Conservation (phyloP, 768 basidiomycete genomes). For the Rhizopogon vinicolor region DNA sequence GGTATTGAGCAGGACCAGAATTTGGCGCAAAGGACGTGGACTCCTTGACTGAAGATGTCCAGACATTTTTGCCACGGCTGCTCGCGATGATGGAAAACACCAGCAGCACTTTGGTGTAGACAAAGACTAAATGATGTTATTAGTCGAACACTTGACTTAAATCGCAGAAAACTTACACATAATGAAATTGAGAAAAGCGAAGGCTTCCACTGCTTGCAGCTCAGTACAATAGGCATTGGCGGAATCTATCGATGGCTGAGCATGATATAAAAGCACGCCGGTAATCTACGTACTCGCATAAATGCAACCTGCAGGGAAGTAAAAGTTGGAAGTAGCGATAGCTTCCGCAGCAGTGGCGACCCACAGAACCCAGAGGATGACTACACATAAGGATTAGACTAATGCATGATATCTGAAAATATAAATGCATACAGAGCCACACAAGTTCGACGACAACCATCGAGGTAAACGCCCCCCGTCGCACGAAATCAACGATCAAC, state of each 20-base stretch:
- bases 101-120: slow-evolving; percentile 23
- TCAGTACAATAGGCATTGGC: slow-evolving; percentile 22
- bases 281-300: slow-evolving; percentile 2
- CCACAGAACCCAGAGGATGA: slow-evolving; percentile 34
- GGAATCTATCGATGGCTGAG: slow-evolving; percentile 8
- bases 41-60: slow-evolving; percentile 30
- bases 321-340: neutral
- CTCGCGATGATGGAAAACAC: slow-evolving; percentile 22
- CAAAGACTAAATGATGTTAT: slow-evolving; percentile 23
- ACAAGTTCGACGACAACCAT: slow-evolving; percentile 32
- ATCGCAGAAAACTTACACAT: slow-evolving; percentile 17
- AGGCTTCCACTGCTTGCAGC: slow-evolving; percentile 26
- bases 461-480: slow-evolving; percentile 34
- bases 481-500: slow-evolving; percentile 28
- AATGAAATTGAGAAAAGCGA: slow-evolving; percentile 33
- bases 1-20: slow-evolving; percentile 5
- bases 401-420: neutral
- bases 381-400: slow-evolving; percentile 9
- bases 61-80: slow-evolving; percentile 24
- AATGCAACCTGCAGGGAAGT: slow-evolving; percentile 9
- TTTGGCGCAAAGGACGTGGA: slow-evolving; percentile 14
- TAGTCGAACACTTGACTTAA: neutral
- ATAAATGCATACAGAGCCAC: slow-evolving; percentile 30
- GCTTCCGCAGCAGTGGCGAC: slow-evolving; percentile 30
- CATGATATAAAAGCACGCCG: neutral